phyloP scores from a whole-genome alignment of 768 basidiomycete genomes.

The Boletus edulis region DNA sequence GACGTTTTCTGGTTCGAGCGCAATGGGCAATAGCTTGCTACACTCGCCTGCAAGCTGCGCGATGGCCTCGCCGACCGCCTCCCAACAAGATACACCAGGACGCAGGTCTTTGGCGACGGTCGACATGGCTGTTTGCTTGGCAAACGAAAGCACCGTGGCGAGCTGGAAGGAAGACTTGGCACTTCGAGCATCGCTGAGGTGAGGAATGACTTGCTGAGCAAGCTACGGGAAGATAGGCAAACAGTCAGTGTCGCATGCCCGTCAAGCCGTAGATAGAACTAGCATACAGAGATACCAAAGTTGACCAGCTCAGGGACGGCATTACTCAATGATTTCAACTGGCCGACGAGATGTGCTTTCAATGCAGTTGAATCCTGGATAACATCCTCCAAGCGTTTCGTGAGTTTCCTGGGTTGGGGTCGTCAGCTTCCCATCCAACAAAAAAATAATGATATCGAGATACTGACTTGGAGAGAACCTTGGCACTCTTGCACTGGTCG shows the following conservation, averaged over 20 bases:
- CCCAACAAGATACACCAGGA: slow-evolving; percentile 71
- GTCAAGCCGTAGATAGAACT: neutral
- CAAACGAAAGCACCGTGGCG: slow-evolving; percentile 63
- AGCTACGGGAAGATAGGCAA: slow-evolving; percentile 46
- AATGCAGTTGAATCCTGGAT: slow-evolving; percentile 69
- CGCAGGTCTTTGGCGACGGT: slow-evolving; percentile 68
- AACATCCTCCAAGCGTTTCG: slow-evolving; percentile 81
- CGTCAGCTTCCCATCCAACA: slow-evolving; percentile 1
- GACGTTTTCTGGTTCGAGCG: slow-evolving; percentile 73
- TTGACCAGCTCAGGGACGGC: slow-evolving; percentile 80
- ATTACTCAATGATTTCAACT: slow-evolving; percentile 70
- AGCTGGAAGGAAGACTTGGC: slow-evolving; percentile 80
- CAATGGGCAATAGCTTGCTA: slow-evolving; percentile 63
- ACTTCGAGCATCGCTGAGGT: slow-evolving; percentile 76
- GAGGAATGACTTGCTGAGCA: slow-evolving; percentile 84
- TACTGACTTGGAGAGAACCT: slow-evolving; percentile 72
- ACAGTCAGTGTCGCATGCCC: neutral
- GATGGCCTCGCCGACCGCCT: slow-evolving; percentile 69
- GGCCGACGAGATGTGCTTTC: slow-evolving; percentile 65
- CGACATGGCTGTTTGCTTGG: slow-evolving; percentile 68
- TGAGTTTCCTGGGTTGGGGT: slow-evolving; percentile 70
- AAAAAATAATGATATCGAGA: neutral
- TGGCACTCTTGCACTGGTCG: slow-evolving; percentile 79
- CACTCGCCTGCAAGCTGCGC: slow-evolving; percentile 69
- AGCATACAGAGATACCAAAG: slow-evolving; percentile 81